Evolutionary conservation across 75 land plant genomes (phyloP), one percentile per base, ranked within the genome.

Genomic region (Azolla pinnata): DNA sequence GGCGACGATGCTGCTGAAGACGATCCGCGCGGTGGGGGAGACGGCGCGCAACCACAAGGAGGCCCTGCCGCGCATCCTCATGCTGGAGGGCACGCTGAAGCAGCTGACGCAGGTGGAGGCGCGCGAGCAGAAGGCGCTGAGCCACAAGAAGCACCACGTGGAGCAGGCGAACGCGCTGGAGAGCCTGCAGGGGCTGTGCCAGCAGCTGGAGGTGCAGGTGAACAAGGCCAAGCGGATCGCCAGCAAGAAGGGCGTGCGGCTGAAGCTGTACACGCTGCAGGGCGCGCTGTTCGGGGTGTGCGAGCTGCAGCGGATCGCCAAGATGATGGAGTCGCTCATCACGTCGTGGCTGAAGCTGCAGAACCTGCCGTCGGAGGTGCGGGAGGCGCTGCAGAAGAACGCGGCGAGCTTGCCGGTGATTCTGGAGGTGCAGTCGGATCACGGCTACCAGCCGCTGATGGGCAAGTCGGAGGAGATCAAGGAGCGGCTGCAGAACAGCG

Each of bases 341-440:
- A 47, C 50, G 4, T 47, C 50, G 19, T 47, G 50, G 50, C 50
- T 47, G 18, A 47, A 47, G 50, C 50, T 47, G 4, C 50, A 47
- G 18, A 47, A 47, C 20, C 50, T 47, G 50, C 50, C 50, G 4
- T 3, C 18, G 50, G 50, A 47, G 20, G 50, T 47, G 20, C 50
- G 50, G 10, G 50, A 47, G 19, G 50, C 50, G 20, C 50, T 47
- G 10, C 50, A 47, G 19, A 47, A 47, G 50, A 47, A 47, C 19
- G 50, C 18, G 4, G 50, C 20, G 20, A 3, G 20, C 10, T 20
- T 47, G 20, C 50, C 50, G 10, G 50, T 18, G 18, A 12, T 12
- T 18, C 20, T 47, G 4, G 50, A 47, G 50, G 50, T 47, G 10
- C 50, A 47, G 19, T 47, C 50, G 3, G 50, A 47, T 20, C 50